Evolutionary conservation across 257 asterid genomes (phyloP).

Genomic region (Salvia miltiorrhiza): DNA sequence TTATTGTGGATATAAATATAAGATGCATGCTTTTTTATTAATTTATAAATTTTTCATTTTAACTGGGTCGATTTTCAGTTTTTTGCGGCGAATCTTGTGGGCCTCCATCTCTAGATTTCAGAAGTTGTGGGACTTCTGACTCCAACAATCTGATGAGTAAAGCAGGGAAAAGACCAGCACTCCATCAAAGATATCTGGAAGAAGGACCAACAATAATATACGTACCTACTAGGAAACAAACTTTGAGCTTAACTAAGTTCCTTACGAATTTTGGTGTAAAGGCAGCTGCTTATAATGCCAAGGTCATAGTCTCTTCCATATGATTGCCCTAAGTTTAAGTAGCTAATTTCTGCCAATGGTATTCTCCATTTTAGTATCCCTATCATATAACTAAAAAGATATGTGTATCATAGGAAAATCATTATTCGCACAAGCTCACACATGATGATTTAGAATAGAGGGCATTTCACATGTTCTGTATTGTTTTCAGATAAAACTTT

Average conservation of each 20-base stretch:
- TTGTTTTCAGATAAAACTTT: not conserved
- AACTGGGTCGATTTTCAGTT: constrained; percentile 40
- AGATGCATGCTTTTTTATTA: not conserved
- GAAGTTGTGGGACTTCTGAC: constrained; percentile 20
- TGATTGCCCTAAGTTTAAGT: constrained; percentile 3
- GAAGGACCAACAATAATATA: constrained; percentile 69
- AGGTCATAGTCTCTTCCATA: constrained; percentile 40
- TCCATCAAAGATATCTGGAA: constrained; percentile 31
- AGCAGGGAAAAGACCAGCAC: constrained; percentile 36
- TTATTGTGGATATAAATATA: not conserved
- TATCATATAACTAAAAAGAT: not conserved
- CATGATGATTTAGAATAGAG: not conserved
- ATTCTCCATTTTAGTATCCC: constrained; percentile 13
- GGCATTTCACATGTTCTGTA: not conserved
- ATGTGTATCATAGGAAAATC: not conserved
- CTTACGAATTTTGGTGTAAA: constrained; percentile 54
- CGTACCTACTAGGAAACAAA: constrained; percentile 76
- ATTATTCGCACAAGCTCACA: not conserved
- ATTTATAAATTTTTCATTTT: not conserved
- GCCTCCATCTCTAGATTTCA: constrained; percentile 27
- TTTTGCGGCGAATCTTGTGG: constrained; percentile 67
- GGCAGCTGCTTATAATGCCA: constrained; percentile 83
- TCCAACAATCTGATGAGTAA: constrained; percentile 26
- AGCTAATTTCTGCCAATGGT: not conserved
- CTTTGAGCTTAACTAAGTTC: constrained; percentile 59